phyloP scores from a whole-genome alignment of 2,329 filamentous ascomycete species.

The Cadophora luteo-olivacea region DNA sequence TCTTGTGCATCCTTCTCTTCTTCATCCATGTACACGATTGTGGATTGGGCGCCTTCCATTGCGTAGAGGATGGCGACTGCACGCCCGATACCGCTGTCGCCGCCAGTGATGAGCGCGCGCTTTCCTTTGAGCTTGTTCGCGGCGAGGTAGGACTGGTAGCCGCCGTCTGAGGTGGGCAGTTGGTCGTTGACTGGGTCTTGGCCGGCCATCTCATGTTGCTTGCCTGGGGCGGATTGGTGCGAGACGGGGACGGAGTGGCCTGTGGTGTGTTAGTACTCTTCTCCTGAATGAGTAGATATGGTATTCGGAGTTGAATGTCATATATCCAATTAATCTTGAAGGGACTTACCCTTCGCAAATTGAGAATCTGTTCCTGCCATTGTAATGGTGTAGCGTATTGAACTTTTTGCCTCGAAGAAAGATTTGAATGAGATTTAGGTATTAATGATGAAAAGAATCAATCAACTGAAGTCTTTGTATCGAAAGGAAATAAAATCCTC shows the following conservation, averaged over 20 bases:
- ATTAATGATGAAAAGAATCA: not conserved
- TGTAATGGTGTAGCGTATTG: not conserved
- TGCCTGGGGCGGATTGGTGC: constrained; percentile 57
- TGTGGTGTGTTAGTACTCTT: constrained; percentile 31
- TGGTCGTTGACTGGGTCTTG: constrained; percentile 66
- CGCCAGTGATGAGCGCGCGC: constrained; percentile 81
- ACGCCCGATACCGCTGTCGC: constrained; percentile 80
- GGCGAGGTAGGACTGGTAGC: constrained; percentile 73
- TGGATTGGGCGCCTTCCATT: constrained; percentile 77
- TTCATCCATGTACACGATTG: constrained; percentile 76
- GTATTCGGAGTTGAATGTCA: not conserved
- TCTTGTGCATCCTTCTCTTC: constrained; percentile 80
- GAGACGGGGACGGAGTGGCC: constrained; percentile 58
- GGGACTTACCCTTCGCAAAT: constrained; percentile 44
- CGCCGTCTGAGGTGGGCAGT: constrained; percentile 71
- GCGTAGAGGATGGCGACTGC: constrained; percentile 79
- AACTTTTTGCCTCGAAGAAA: not conserved
- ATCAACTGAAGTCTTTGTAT: not conserved
- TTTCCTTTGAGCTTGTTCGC: constrained; percentile 78
- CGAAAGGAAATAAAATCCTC: constrained; percentile 36
- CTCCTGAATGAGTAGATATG: not conserved
- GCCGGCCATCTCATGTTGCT: constrained; percentile 58
- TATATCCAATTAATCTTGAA: not conserved
- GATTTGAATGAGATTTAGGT: no score
- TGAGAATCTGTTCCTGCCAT: constrained; percentile 36